Conservation (phyloP, 2,329 filamentous ascomycete genomes). For the Emmonsiellopsis sp. region DNA sequence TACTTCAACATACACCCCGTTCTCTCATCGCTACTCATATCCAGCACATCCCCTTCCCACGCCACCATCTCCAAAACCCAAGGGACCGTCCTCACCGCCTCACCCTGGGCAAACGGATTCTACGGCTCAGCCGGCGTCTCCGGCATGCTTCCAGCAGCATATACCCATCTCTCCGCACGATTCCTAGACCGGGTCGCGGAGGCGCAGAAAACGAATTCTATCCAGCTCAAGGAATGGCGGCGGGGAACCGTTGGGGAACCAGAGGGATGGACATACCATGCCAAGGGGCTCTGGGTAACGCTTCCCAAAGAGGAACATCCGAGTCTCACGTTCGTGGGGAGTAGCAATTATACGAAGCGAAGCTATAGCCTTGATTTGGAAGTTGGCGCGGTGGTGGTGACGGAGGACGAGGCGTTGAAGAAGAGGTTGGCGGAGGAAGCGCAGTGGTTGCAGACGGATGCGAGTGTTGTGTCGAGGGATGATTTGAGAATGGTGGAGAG, state of each 20-base stretch:
- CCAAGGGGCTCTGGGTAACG: constrained; percentile 89
- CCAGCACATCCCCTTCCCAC: constrained; percentile 45
- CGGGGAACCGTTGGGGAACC: constrained; percentile 70
- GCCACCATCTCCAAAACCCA: constrained; percentile 30
- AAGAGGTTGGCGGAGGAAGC: constrained; percentile 69
- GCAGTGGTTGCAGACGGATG: constrained; percentile 67
- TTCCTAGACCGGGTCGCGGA: constrained; percentile 60
- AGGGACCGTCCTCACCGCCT: constrained; percentile 84
- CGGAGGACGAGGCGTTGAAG: constrained; percentile 63
- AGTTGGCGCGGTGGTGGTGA: constrained; percentile 78
- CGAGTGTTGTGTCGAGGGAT: constrained; percentile 58
- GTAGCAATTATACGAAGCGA: constrained; percentile 90
- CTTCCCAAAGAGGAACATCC: constrained; percentile 52
- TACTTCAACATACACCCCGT: constrained; percentile 95
- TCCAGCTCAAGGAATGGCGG: constrained; percentile 80
- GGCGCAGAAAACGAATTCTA: constrained; percentile 47
- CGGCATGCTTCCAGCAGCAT: constrained; percentile 82
- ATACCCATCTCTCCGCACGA: constrained; percentile 74
- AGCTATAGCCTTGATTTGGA: constrained; percentile 91
- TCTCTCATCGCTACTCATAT: constrained; percentile 69
- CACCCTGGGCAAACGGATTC: constrained; percentile 91
- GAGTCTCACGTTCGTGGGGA: constrained; percentile 75
- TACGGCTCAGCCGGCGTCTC: constrained; percentile 81
- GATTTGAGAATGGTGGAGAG: constrained; percentile 77
- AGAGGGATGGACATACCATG: constrained; percentile 93